Conservation (phyloP, 768 basidiomycete genomes). For the Floccularia luteovirens region DNA sequence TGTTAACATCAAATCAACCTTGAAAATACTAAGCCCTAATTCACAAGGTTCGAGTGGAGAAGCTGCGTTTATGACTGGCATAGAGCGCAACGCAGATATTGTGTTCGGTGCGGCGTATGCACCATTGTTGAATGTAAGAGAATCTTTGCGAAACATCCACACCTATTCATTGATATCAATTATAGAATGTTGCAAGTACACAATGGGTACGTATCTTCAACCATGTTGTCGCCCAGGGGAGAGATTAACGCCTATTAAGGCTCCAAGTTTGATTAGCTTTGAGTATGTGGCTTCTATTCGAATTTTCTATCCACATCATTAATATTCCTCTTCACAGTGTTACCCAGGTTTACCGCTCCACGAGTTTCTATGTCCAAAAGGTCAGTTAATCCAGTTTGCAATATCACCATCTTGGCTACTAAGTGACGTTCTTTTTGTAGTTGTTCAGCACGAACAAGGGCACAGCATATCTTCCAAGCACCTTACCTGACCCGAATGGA, state of each 20-base stretch:
- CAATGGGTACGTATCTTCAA: not conserved
- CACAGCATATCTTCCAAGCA: constrained; percentile 41
- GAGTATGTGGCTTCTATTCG: constrained; percentile 28
- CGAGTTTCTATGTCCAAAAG: constrained; percentile 53
- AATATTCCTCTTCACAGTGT: constrained; percentile 22
- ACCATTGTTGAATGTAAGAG: constrained; percentile 35
- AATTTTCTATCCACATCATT: not conserved
- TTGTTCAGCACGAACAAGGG: constrained; percentile 43
- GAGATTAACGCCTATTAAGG: constrained; percentile 14
- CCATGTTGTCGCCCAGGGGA: not conserved
- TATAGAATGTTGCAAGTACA: not conserved
- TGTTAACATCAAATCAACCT: too few relatives aligned
- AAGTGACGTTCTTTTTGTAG: constrained; percentile 19
- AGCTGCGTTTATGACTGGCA: constrained; percentile 57
- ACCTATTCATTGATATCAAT: not conserved
- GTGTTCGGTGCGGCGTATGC: constrained; percentile 49
- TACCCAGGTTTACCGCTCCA: constrained; percentile 39
- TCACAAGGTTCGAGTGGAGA: constrained; percentile 44
- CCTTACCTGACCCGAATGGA: constrained; percentile 28
- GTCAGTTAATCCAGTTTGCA: too few relatives aligned
- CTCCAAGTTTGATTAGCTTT: constrained; percentile 49
- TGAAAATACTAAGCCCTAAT: too few relatives aligned
- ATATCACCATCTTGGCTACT: not conserved
- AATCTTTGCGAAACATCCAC: not conserved
- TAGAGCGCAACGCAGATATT: constrained; percentile 35